Evolutionary conservation across 371 early-diverging fungal species (phyloP).

Genomic region (Catenaria anguillulae): DNA sequence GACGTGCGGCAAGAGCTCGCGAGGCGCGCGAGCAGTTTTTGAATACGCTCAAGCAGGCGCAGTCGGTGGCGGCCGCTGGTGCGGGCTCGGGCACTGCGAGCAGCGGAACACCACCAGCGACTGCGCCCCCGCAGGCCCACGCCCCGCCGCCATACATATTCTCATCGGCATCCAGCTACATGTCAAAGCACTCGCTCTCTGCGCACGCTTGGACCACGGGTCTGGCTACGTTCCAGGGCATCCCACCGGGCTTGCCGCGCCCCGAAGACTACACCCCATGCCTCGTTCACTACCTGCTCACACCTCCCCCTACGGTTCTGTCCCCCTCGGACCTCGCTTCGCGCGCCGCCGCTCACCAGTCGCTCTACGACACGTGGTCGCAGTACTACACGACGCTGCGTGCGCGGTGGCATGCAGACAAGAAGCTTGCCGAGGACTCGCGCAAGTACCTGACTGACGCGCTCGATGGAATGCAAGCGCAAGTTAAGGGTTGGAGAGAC

Average conservation of each 20-base stretch:
- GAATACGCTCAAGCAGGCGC: neutral
- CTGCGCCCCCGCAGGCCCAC: too few species aligned
- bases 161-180: neutral
- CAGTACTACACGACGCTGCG: neutral
- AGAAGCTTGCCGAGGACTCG: slow-evolving; percentile 4
- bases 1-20: slow-evolving; percentile 25
- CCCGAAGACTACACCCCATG: neutral
- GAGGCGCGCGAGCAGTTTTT: slow-evolving; percentile 23
- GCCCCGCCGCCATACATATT: neutral
- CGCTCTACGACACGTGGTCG: neutral
- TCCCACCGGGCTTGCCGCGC: neutral
- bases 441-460: slow-evolving; percentile 1
- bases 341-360: neutral
- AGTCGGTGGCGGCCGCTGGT: neutral
- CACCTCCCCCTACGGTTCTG: neutral
- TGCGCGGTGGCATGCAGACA: neutral
- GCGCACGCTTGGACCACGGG: neutral
- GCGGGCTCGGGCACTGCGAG: neutral
- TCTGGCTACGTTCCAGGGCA: neutral
- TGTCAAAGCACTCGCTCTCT: neutral
- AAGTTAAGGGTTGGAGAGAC: slow-evolving; percentile 15
- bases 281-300: neutral
- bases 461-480: slow-evolving; percentile 21
- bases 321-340: neutral
- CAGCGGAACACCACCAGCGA: neutral